A percentile compares a stretch with the other conserved stretches of the same genome.
phyloP scores from a whole-genome alignment of 768 basidiomycete species.

The Heimioporus sp. region DNA sequence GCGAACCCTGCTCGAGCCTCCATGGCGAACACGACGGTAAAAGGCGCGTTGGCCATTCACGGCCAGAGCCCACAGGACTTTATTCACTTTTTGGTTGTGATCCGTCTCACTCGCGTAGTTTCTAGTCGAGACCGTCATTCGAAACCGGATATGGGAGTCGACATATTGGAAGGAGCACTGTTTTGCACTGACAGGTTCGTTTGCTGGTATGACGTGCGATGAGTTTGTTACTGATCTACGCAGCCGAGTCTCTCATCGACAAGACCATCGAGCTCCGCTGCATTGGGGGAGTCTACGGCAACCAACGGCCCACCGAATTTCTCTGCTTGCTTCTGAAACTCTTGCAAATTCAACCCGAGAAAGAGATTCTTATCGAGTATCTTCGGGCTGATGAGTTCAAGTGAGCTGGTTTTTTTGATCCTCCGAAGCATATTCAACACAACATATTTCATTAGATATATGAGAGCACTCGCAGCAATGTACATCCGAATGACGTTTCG shows the following conservation, averaged over 20 bases:
- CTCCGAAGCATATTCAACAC: neutral
- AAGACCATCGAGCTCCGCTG: slow-evolving; percentile 78
- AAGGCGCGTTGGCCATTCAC: slow-evolving; percentile 86
- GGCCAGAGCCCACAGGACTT: slow-evolving; percentile 92
- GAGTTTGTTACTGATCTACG: neutral
- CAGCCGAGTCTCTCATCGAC: slow-evolving; percentile 93
- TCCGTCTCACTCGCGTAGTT: slow-evolving; percentile 49
- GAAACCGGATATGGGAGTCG: slow-evolving; percentile 94
- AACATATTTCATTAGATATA: slow-evolving; percentile 56
- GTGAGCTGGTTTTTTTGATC: slow-evolving; percentile 44
- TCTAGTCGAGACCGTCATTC: slow-evolving; percentile 94
- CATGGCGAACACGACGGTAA: slow-evolving; percentile 94
- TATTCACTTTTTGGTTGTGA: neutral
- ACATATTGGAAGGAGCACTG: slow-evolving; percentile 98
- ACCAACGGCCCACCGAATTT: slow-evolving; percentile 93
- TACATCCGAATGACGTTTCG: slow-evolving; percentile 96
- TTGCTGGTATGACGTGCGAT: neutral
- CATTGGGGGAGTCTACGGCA: slow-evolving; percentile 94
- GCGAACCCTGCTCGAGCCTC: neutral
- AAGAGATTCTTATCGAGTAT: slow-evolving; percentile 95
- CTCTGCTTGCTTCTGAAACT: slow-evolving; percentile 90
- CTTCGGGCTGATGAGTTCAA: slow-evolving; percentile 97
- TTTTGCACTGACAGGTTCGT: slow-evolving; percentile 88
- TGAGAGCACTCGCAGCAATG: slow-evolving; percentile 89
- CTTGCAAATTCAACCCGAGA: slow-evolving; percentile 95